phyloP scores from a whole-genome alignment of 345 rosid species.

The Pistacia vera region DNA sequence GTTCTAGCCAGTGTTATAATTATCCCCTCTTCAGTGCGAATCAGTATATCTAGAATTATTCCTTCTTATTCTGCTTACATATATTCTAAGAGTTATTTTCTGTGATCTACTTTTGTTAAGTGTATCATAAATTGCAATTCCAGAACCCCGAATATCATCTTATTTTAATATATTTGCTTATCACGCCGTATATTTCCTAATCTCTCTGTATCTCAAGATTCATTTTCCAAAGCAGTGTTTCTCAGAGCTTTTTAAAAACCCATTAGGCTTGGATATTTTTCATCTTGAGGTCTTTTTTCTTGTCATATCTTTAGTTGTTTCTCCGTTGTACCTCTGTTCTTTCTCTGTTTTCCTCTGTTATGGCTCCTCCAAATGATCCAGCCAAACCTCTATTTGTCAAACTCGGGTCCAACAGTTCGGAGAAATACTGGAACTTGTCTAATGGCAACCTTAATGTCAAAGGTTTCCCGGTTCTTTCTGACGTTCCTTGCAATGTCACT shows the following conservation, averaged over 20 bases:
- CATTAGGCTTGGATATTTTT: background rate
- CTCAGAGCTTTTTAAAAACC: constrained; percentile 3
- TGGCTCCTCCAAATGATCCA: constrained; percentile 69
- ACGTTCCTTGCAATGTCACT: constrained; percentile 64
- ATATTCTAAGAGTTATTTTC: background rate
- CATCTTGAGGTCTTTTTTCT: constrained; percentile 12
- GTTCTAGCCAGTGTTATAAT: background rate
- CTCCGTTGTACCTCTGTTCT: background rate
- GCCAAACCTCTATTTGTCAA: constrained; percentile 18
- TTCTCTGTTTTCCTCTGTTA: constrained; percentile 24
- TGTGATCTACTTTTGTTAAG: background rate
- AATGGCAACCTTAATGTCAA: constrained; percentile 47
- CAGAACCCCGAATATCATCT: background rate
- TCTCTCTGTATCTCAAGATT: background rate
- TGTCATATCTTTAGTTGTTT: background rate
- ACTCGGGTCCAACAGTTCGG: constrained; percentile 17
- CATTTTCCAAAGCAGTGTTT: constrained; percentile 1
- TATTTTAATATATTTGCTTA: background rate
- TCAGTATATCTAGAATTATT: background rate
- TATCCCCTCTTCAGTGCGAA: constrained; percentile 3
- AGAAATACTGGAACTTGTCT: constrained; percentile 41
- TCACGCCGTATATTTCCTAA: background rate
- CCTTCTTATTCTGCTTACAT: background rate
- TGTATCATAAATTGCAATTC: constrained; percentile 2
- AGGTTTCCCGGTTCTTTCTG: constrained; percentile 54